phyloP scores from a whole-genome alignment of 2,329 filamentous ascomycete genomes.

The Juglanconis sp. region DNA sequence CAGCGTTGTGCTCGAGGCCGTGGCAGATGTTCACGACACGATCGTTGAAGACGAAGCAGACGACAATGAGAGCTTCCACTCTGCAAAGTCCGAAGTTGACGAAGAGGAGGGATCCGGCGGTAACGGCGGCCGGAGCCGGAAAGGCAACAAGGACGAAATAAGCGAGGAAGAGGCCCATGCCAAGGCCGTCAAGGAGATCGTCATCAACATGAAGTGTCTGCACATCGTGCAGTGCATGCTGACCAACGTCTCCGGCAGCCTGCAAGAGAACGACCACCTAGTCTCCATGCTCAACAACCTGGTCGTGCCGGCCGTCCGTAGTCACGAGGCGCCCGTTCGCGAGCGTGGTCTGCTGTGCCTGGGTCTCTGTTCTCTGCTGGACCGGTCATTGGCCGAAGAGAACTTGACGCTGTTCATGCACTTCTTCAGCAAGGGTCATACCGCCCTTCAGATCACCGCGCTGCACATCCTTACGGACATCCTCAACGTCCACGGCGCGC shows the following conservation, averaged over 20 bases:
- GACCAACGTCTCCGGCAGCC: slow-evolving; percentile 81
- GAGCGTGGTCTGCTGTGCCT: slow-evolving; percentile 87
- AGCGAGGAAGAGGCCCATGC: slow-evolving; percentile 64
- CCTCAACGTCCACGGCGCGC: slow-evolving; percentile 79
- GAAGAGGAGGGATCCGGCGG: slow-evolving; percentile 54
- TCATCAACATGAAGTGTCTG: slow-evolving; percentile 97
- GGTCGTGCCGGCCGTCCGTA: slow-evolving; percentile 90
- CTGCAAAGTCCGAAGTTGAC: slow-evolving; percentile 81
- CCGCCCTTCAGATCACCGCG: slow-evolving; percentile 82
- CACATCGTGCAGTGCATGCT: slow-evolving; percentile 98
- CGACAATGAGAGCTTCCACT: slow-evolving; percentile 88
- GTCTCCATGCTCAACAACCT: slow-evolving; percentile 98
- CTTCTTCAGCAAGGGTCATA: slow-evolving; percentile 91
- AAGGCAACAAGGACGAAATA: slow-evolving; percentile 39
- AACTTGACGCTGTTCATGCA: slow-evolving; percentile 93
- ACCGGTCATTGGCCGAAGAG: slow-evolving; percentile 86
- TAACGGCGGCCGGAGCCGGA: slow-evolving; percentile 33
- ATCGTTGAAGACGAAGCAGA: slow-evolving; percentile 62
- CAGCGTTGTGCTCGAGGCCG: slow-evolving; percentile 83
- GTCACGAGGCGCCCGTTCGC: slow-evolving; percentile 86
- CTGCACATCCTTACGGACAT: slow-evolving; percentile 93
- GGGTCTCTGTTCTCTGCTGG: slow-evolving; percentile 85
- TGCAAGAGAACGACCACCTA: slow-evolving; percentile 87
- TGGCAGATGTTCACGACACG: slow-evolving; percentile 94
- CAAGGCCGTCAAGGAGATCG: slow-evolving; percentile 84